These are phyloP conservation scores for Sphaerostilbella broomeana DNA, from an alignment of 2,329 filamentous ascomycete genomes.

Conservation along the genomic window DNA sequence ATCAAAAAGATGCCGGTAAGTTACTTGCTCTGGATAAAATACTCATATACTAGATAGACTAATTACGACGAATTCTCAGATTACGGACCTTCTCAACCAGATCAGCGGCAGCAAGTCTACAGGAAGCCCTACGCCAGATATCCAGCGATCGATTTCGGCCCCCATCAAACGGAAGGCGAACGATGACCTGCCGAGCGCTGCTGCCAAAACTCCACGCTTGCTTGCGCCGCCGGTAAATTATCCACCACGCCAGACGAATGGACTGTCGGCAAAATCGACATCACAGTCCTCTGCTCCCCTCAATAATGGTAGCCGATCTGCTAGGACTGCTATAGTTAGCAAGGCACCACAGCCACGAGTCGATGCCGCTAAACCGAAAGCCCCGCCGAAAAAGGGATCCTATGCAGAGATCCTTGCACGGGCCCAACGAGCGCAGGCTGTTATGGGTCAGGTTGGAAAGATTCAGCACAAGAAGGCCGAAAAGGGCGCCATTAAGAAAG, in stretches of 20 bases:
- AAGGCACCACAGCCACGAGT: conserved; percentile 20
- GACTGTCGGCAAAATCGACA: conserved; percentile 12
- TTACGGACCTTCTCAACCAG: conserved; percentile 41
- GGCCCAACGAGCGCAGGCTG: conserved; percentile 58
- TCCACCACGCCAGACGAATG: conserved; percentile 19
- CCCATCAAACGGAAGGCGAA: conserved; percentile 52
- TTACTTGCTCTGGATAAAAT: no score
- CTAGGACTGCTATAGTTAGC: conserved; percentile 16
- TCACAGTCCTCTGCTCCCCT: conserved; percentile 8
- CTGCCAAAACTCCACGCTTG: conserved; percentile 37
- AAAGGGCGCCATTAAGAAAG: conserved; percentile 48
- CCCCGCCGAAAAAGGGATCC: conserved; percentile 62
- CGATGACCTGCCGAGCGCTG: conserved; percentile 37
- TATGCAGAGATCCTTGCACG: conserved; percentile 69
- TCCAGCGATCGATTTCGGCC: conserved; percentile 21
- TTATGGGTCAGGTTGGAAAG: conserved; percentile 57
- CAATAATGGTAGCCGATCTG: conserved; percentile 4
- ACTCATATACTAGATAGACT: no score
- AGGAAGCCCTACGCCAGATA: conserved; percentile 25
- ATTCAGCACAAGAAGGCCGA: conserved; percentile 71
- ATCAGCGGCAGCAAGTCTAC: conserved; percentile 51
- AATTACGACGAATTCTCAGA: conserved; percentile 19
- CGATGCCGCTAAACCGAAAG: conserved; percentile 36
- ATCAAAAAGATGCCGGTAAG: conserved; percentile 27
- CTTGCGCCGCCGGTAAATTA: conserved; percentile 12